Evolutionary conservation across 441 rosid genomes (phyloP).

Genomic region (Populus hybrid): DNA sequence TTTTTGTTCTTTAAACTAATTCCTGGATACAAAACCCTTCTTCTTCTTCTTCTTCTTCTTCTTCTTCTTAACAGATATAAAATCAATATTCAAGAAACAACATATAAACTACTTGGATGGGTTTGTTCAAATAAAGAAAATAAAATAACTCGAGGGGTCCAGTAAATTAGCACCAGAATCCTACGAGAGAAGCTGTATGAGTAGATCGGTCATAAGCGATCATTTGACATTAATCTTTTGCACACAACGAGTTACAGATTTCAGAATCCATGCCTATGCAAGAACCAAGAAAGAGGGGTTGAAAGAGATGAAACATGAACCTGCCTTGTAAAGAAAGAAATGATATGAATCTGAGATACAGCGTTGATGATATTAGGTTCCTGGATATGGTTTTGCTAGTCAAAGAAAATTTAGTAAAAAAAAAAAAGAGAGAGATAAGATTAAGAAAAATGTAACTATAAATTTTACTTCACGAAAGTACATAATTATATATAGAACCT

Average conservation of each 20-base stretch:
- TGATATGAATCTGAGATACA: neutral
- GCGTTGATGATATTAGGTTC: neutral
- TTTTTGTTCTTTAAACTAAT: neutral
- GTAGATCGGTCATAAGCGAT: neutral
- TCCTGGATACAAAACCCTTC: neutral
- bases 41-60: neutral
- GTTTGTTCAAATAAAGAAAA: neutral
- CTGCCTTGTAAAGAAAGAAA: neutral
- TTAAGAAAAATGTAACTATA: neutral
- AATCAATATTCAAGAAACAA: constrained; percentile 8
- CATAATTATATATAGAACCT: neutral
- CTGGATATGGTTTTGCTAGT: neutral
- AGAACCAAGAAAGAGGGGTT: neutral
- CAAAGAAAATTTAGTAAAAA: neutral
- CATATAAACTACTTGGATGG: neutral
- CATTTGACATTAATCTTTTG: constrained; percentile 10
- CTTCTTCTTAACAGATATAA: neutral
- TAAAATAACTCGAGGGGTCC: constrained; percentile 8
- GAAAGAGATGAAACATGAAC: neutral
- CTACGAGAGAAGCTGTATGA: neutral
- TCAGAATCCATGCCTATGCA: constrained; percentile 1
- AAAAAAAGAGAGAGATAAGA: neutral
- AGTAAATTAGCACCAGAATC: constrained; percentile 4
- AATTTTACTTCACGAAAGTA: constrained; percentile 14
- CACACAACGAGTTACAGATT: neutral